Conservation (phyloP, 495 filamentous ascomycete genomes). For the Hypoxylon fuscum region DNA sequence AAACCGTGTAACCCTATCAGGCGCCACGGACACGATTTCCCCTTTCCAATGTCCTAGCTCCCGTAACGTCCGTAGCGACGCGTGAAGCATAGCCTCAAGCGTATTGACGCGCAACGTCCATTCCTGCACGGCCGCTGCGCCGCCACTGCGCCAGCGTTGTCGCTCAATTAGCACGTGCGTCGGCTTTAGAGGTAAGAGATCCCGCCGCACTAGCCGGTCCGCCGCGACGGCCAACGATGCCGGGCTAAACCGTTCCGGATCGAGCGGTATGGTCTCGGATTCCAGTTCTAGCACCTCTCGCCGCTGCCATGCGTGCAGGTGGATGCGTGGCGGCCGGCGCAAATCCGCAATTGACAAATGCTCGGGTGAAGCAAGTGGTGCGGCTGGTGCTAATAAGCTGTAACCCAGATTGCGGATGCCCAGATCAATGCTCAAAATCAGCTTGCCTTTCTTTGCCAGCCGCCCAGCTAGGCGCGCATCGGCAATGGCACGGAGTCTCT, state of each 20-base stretch:
- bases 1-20: slow-evolving; percentile 52
- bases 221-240: slow-evolving; percentile 67
- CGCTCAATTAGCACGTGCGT: slow-evolving; percentile 87
- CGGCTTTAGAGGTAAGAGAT: slow-evolving; percentile 59
- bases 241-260: slow-evolving; percentile 63
- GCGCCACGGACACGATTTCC: slow-evolving; percentile 47
- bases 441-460: slow-evolving; percentile 2
- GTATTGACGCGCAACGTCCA: slow-evolving; percentile 93
- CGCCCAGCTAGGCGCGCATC: slow-evolving; percentile 3
- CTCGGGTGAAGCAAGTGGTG: slow-evolving; percentile 17
- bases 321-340: slow-evolving; percentile 27
- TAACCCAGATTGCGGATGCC: slow-evolving; percentile 87
- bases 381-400: slow-evolving; percentile 64
- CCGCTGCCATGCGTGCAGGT: slow-evolving; percentile 45
- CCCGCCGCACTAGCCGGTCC: slow-evolving; percentile 63
- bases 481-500: slow-evolving; percentile 22
- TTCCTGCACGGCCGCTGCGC: slow-evolving; percentile 73
- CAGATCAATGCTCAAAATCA: slow-evolving; percentile 86
- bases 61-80: slow-evolving; percentile 69
- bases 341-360: slow-evolving; percentile 24
- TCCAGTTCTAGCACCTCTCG: slow-evolving; percentile 43
- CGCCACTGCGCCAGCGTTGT: slow-evolving; percentile 81
- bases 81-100: slow-evolving; percentile 89
- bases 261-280: neutral
- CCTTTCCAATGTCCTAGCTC: slow-evolving; percentile 52